These are phyloP conservation scores for Backusella westeae DNA, from an alignment of 192 early-diverging fungal species.

Conservation along the genomic window DNA sequence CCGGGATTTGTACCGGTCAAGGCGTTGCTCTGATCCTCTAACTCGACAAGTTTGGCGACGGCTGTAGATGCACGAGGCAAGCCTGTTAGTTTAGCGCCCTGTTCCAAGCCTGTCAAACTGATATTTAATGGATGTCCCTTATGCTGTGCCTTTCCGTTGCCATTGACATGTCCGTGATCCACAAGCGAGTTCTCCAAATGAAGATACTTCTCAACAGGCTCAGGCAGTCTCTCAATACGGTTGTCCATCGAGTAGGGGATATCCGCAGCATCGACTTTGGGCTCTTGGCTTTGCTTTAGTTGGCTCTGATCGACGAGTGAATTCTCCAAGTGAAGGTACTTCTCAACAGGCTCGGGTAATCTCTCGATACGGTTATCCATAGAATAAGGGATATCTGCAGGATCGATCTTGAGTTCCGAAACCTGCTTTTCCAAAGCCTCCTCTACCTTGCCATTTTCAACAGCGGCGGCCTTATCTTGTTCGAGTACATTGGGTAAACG, in stretches of 20 bases:
- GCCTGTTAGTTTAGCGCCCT: slow-evolving; percentile 51
- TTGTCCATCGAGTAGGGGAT: slow-evolving; percentile 12
- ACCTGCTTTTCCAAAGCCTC: slow-evolving; percentile 11
- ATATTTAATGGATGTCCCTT: slow-evolving; percentile 37
- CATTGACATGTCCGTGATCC: neutral
- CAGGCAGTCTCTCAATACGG: slow-evolving; percentile 8
- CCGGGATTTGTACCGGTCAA: neutral
- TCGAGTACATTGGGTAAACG: slow-evolving; percentile 50
- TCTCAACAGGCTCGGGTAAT: slow-evolving; percentile 20
- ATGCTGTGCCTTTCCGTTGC: neutral
- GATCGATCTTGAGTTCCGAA: slow-evolving; percentile 9
- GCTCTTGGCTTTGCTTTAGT: neutral
- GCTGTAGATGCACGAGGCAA: slow-evolving; percentile 53
- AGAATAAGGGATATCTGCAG: slow-evolving; percentile 8
- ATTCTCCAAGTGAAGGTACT: slow-evolving; percentile 21
- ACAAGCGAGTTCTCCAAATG: slow-evolving; percentile 15
- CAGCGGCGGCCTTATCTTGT: neutral
- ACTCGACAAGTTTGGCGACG: slow-evolving; percentile 41
- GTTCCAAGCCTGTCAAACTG: slow-evolving; percentile 47
- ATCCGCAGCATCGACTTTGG: slow-evolving; percentile 8
- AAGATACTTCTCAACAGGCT: slow-evolving; percentile 17
- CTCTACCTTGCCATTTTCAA: neutral
- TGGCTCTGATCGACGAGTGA: slow-evolving; percentile 3
- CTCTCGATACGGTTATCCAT: neutral
- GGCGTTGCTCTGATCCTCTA: neutral